Evolutionary conservation across 1,284 basidiomycete species (phyloP).

Genomic region (Malassezia dermatis): DNA sequence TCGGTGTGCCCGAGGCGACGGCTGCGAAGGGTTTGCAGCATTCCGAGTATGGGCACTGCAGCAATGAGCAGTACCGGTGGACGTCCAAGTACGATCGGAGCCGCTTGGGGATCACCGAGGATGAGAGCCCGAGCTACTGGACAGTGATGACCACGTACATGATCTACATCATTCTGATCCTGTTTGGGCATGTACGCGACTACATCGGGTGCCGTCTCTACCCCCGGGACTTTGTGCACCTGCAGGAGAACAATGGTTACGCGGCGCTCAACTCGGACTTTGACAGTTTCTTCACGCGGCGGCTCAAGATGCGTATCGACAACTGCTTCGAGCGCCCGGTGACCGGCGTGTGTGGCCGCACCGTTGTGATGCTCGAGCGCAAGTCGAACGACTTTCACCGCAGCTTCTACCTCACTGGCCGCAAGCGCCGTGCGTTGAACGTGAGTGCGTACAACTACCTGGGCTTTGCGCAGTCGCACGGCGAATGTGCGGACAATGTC

Average conservation of each 20-base stretch:
- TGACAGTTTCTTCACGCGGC: conserved; percentile 96
- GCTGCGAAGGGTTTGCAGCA: conserved; percentile 50
- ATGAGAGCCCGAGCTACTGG: conserved; percentile 74
- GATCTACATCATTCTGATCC: conserved; percentile 53
- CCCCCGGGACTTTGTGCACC: conserved; percentile 63
- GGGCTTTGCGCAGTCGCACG: conserved; percentile 86
- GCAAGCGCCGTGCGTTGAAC: conserved; percentile 75
- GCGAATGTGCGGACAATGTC: conserved; percentile 85
- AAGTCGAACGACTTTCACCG: conserved; percentile 70
- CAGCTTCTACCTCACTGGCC: conserved; percentile 68
- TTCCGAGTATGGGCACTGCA: conserved; percentile 75
- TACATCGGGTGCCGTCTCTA: conserved; percentile 81
- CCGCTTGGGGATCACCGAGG: conserved; percentile 43
- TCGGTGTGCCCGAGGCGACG: not conserved
- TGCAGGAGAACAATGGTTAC: conserved; percentile 53
- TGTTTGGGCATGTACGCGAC: conserved; percentile 83
- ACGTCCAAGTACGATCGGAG: conserved; percentile 55
- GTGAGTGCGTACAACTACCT: conserved; percentile 99
- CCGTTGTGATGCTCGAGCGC: conserved; percentile 77
- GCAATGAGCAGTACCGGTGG: conserved; percentile 61
- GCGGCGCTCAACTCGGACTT: conserved; percentile 96
- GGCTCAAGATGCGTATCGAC: conserved; percentile 84
- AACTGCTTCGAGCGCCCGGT: conserved; percentile 90
- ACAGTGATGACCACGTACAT: conserved; percentile 84
- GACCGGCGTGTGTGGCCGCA: conserved; percentile 89